Conservation (phyloP, 371 early-diverging fungal genomes). For the Blastocladiella emersonii region DNA sequence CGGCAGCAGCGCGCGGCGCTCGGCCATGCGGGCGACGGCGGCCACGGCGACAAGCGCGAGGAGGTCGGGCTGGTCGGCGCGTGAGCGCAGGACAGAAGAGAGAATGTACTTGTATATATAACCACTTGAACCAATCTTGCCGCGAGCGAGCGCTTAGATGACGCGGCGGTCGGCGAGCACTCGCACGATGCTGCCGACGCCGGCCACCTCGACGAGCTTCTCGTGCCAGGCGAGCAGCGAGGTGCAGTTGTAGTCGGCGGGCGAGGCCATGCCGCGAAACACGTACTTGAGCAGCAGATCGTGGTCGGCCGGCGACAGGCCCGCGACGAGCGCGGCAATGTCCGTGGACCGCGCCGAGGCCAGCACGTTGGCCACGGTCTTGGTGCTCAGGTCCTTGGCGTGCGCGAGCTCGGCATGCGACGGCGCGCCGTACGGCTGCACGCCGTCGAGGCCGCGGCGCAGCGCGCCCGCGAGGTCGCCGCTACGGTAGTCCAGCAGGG, state of each 20-base stretch:
- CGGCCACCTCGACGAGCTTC: constrained; percentile 69
- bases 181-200: constrained; percentile 73
- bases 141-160: constrained; percentile 24
- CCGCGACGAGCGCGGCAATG: constrained; percentile 41
- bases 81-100: too few relatives aligned
- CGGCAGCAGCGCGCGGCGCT: too few relatives aligned
- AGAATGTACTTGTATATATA: too few relatives aligned
- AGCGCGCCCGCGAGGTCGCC: background rate
- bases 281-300: constrained; percentile 82
- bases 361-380: constrained; percentile 65
- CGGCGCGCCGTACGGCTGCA: constrained; percentile 1
- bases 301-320: constrained; percentile 41
- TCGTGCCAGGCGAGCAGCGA: constrained; percentile 83
- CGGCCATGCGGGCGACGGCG: too few relatives aligned
- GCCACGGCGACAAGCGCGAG: too few relatives aligned
- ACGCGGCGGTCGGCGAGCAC: constrained; percentile 75
- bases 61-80: too few relatives aligned
- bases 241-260: constrained; percentile 67
- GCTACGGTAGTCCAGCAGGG: background rate
- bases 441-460: background rate
- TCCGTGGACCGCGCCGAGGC: constrained; percentile 52
- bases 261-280: constrained; percentile 74
- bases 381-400: constrained; percentile 48
- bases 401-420: background rate
- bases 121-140: constrained; percentile 7